Percentiles rank a stretch among this genome's conserved stretches.
These are phyloP conservation scores for Botryotinia calthae DNA, from an alignment of 2,329 filamentous ascomycete genomes.

Conservation along the genomic window DNA sequence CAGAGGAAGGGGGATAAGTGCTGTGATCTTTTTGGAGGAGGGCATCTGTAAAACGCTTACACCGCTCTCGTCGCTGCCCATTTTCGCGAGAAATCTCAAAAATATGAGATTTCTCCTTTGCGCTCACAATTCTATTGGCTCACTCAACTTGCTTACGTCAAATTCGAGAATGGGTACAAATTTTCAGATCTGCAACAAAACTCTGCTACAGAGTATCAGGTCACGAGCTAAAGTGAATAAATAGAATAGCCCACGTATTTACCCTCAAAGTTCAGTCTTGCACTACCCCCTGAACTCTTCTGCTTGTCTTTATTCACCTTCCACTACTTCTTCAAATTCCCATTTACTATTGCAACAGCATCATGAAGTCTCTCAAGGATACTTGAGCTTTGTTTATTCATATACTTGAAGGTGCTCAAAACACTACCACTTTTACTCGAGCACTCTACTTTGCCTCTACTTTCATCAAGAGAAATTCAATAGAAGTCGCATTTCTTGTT, in stretches of 20 bases:
- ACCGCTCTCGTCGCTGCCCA: neutral
- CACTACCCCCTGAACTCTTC: neutral
- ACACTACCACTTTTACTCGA: neutral
- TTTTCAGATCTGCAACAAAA: neutral
- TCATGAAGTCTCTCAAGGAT: neutral
- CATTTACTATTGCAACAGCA: neutral
- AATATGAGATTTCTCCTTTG: neutral
- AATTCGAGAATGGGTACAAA: neutral
- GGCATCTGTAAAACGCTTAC: neutral
- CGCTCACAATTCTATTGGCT: neutral
- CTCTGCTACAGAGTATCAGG: neutral
- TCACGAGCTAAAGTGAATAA: neutral
- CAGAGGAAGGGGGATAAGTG: neutral
- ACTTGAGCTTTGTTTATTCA: neutral
- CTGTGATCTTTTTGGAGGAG: neutral
- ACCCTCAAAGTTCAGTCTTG: neutral
- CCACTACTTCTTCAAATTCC: neutral
- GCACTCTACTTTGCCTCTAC: neutral
- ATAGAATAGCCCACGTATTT: neutral
- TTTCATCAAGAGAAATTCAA: neutral
- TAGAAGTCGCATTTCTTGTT: neutral
- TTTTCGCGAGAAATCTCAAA: neutral
- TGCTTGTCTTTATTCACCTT: neutral
- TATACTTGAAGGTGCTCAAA: neutral
- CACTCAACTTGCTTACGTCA: neutral